Evolutionary conservation across 805 yeast genomes (phyloP).

Genomic region (Candida ulmi): DNA sequence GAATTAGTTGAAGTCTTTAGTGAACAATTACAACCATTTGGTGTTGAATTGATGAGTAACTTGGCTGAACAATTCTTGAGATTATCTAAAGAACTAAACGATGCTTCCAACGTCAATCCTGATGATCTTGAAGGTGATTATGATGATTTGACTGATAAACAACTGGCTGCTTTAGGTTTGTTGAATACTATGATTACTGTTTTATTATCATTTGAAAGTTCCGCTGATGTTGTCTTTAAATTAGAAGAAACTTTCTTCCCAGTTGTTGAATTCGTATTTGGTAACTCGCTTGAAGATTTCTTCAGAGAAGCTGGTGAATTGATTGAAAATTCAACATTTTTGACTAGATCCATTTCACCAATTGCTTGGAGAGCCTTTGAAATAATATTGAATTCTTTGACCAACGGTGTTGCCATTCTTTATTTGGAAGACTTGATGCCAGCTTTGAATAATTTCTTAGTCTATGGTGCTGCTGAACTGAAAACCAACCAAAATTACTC

Average conservation of each 20-base stretch:
- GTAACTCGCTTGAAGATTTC: conserved; percentile 63
- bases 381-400: conserved; percentile 34
- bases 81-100: conserved; percentile 64
- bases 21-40: conserved; percentile 87
- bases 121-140: conserved; percentile 29
- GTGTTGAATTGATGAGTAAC: conserved; percentile 59
- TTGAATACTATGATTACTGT: conserved; percentile 80
- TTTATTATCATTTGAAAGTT: conserved; percentile 74
- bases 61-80: conserved; percentile 69
- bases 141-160: conserved; percentile 56
- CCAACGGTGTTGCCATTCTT: conserved; percentile 49
- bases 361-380: conserved; percentile 71
- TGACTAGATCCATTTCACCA: conserved; percentile 56
- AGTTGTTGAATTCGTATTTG: conserved; percentile 60
- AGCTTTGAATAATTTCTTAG: conserved; percentile 67
- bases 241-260: conserved; percentile 69
- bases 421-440: conserved; percentile 74
- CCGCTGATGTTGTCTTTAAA: conserved; percentile 55
- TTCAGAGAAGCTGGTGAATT: conserved; percentile 74
- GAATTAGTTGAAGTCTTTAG: conserved; percentile 89
- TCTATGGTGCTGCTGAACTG: conserved; percentile 49
- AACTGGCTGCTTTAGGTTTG: conserved; percentile 77
- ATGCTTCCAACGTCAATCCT: conserved; percentile 43
- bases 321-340: conserved; percentile 60
- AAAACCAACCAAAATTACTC: conserved; percentile 41